Percentiles rank a stretch among this genome's conserved stretches.
Evolutionary conservation across 2,329 filamentous ascomycete species (phyloP).

Genomic region (Fusarium piperis): DNA sequence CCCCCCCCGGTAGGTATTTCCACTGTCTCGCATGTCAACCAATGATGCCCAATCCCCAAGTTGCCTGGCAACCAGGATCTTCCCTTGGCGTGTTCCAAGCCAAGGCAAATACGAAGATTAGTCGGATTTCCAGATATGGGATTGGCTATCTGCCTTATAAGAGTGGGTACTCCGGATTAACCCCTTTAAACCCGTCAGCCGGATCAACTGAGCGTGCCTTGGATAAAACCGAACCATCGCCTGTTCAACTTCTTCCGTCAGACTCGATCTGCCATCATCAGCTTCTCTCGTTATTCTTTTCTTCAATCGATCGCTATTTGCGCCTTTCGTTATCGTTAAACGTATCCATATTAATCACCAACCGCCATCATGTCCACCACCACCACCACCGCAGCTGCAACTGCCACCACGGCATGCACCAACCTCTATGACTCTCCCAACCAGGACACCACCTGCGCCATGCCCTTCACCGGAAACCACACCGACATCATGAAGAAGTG

Average conservation of each 20-base stretch:
- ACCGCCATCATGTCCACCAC: conserved; percentile 38
- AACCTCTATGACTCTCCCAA: conserved; percentile 55
- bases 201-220: conserved; percentile 3
- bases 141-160: neutral
- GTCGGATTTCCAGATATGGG: conserved; percentile 26
- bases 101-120: conserved; percentile 26
- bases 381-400: conserved; percentile 13
- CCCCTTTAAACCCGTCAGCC: conserved; percentile 24
- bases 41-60: neutral
- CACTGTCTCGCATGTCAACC: conserved; percentile 2
- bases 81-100: conserved; percentile 15
- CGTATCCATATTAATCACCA: conserved; percentile 22
- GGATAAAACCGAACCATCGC: conserved; percentile 19
- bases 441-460: conserved; percentile 56
- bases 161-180: conserved; percentile 26
- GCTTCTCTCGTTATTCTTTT: conserved; percentile 17
- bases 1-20: neutral
- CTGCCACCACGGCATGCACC: conserved; percentile 25
- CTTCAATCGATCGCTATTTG: neutral
- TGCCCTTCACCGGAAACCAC: conserved; percentile 52
- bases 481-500: conserved; percentile 55
- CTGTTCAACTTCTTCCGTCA: neutral
- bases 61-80: conserved; percentile 29
- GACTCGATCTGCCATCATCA: conserved; percentile 5
- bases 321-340: neutral